These are phyloP conservation scores for Haplosporangium gracile DNA, from an alignment of 192 early-diverging fungal genomes.

Conservation along the genomic window DNA sequence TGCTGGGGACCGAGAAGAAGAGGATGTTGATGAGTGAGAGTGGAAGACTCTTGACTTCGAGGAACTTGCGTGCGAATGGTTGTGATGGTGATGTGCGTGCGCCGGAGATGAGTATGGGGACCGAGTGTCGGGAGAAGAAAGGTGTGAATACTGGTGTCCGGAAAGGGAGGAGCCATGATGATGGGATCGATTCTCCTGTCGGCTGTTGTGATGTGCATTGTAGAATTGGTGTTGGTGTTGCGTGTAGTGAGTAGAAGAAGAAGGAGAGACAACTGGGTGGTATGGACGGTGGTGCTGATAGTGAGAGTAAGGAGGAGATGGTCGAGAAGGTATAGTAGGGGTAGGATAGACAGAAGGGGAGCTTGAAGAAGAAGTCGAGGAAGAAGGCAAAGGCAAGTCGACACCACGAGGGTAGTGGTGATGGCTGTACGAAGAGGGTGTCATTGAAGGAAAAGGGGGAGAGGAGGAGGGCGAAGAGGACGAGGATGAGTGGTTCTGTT, in stretches of 20 bases:
- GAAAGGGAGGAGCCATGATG: not conserved
- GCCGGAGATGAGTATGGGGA: not conserved
- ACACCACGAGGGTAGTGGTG: not conserved
- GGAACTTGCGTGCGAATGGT: too few relatives aligned
- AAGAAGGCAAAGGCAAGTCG: not conserved
- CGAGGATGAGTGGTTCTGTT: not conserved
- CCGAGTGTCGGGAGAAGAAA: not conserved
- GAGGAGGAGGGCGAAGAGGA: not conserved
- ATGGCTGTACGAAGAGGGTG: not conserved
- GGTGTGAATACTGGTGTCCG: not conserved
- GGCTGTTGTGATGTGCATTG: not conserved
- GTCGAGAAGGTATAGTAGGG: not conserved
- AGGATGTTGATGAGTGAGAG: not conserved
- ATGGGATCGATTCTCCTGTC: not conserved
- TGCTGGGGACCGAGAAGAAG: not conserved
- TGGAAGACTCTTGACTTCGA: not conserved
- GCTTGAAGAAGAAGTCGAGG: not conserved
- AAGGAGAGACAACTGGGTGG: not conserved
- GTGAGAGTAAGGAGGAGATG: not conserved
- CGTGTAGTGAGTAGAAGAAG: not conserved
- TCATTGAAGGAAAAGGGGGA: not conserved
- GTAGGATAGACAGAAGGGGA: not conserved
- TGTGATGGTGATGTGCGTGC: not conserved
- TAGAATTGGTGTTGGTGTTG: not conserved
- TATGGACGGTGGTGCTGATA: not conserved